phyloP scores from a whole-genome alignment of 345 rosid genomes.

The Eucalyptus regnans region DNA sequence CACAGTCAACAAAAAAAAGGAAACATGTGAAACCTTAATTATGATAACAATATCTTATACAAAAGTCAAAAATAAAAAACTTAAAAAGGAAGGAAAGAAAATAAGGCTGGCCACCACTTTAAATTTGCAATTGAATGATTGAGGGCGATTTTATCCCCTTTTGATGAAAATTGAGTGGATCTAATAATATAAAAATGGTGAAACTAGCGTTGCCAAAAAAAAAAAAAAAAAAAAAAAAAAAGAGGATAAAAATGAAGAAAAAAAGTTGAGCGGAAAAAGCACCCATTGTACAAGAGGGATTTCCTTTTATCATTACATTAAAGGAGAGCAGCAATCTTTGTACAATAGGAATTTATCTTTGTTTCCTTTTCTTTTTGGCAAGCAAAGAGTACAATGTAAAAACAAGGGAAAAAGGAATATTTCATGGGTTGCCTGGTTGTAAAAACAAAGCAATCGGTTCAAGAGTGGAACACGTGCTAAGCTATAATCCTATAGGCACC shows the following conservation, averaged over 20 bases:
- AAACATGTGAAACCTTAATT: not conserved
- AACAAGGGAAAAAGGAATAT: not conserved
- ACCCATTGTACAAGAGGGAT: not conserved
- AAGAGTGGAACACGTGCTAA: not conserved
- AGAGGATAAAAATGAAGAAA: too few species aligned
- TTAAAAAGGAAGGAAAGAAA: not conserved
- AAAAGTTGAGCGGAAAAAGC: not conserved
- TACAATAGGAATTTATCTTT: not conserved
- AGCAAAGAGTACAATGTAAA: not conserved
- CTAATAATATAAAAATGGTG: not conserved
- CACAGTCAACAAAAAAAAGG: not conserved
- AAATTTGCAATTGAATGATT: too few species aligned
- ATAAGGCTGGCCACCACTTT: not conserved
- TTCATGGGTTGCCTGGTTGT: not conserved
- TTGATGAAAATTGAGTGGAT: not conserved
- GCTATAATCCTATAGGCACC: not conserved
- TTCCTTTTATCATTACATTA: not conserved
- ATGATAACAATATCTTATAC: not conserved
- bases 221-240: too few species aligned
- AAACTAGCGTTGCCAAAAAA: not conserved
- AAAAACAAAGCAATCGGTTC: not conserved
- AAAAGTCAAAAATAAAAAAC: too few species aligned
- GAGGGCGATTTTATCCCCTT: not conserved
- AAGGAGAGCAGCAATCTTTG: not conserved
- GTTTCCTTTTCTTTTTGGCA: not conserved